These are phyloP conservation scores for Grifola frondosa DNA, from an alignment of 1,284 basidiomycete species.

Conservation along the genomic window DNA sequence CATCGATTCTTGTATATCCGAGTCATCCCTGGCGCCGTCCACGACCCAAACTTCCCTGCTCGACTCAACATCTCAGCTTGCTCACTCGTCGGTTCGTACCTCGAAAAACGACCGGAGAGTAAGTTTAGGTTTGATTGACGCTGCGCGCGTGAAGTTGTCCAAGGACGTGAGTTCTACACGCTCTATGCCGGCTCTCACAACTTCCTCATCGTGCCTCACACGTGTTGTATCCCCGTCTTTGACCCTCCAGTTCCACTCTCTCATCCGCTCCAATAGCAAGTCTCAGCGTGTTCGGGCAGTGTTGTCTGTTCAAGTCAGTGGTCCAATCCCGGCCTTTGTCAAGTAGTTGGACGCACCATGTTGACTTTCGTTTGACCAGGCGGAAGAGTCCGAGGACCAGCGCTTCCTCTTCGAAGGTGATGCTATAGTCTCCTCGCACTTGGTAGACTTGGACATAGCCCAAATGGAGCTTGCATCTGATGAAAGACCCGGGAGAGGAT, in stretches of 20 bases:
- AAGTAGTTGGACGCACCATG: constrained; percentile 14
- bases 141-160: constrained; percentile 34
- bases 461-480: constrained; percentile 25
- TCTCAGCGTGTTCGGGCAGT: constrained; percentile 20
- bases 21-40: constrained; percentile 27
- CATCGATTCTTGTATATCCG: constrained; percentile 23
- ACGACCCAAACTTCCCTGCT: constrained; percentile 24
- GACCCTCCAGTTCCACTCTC: constrained; percentile 30
- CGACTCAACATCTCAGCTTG: constrained; percentile 21
- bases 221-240: constrained; percentile 34
- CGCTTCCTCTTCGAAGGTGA: constrained; percentile 20
- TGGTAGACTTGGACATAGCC: constrained; percentile 23
- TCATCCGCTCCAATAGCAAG: constrained; percentile 34
- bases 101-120: constrained; percentile 21
- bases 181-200: constrained; percentile 23
- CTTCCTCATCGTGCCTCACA: constrained; percentile 35
- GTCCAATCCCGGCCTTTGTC: constrained; percentile 4
- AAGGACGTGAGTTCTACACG: constrained; percentile 32
- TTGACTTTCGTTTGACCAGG: constrained; percentile 17
- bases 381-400: constrained; percentile 21
- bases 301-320: constrained; percentile 26
- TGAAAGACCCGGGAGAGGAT: constrained; percentile 27
- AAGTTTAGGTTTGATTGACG: constrained; percentile 34
- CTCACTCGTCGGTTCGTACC: constrained; percentile 16
- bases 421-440: constrained; percentile 19